Evolutionary conservation across 1,284 basidiomycete genomes (phyloP), one percentile per base, ranked within the genome.

Genomic region (Malassezia slooffiae): DNA sequence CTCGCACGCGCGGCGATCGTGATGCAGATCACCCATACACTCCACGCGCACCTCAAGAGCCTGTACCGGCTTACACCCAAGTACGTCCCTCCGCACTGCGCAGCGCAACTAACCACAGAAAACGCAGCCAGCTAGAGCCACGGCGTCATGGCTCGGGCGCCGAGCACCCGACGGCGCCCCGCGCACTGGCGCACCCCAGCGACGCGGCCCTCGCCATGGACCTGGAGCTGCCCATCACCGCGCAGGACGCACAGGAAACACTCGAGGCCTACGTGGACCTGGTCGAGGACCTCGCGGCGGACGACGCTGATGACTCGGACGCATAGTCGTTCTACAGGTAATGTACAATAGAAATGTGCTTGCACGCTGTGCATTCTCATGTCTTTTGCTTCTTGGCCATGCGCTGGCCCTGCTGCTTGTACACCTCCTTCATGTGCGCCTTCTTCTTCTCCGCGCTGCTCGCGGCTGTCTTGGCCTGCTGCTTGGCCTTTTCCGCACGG

Each of bases 381-480:
- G 47, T 41, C 52, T 62, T 65, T 29, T 57, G 52, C 39, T 53
- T 47, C 42, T 66, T 64, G 1, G 59, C 57, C 17, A 56, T 52
- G 43, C 55, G 55, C 48, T 57, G 57, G 15, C 63, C 63, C 34
- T 60, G 52, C 10, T 50, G 31, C 2, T 54, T 38, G 41, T 64
- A 61, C 32, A 62, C 54, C 27, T 57, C 60, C 50, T 58, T 62
- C 55, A 63, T 56, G 36, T 56, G 54, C 7, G 57, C 60, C 42
- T 66, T 66, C 13, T 60, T 43, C 54, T 65, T 67, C 28, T 54
- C 42, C 4, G 51, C 56, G 8, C 47, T 21, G 11, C 42, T 36
- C 20, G 43, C 50, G 11, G 55, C 56, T 17, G 54, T 50, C 47
- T 62, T 62, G 9, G 16, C 16, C 7, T 43, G 35, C 22, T 51